Evolutionary conservation across 2,329 filamentous ascomycete species (phyloP).

Genomic region (Xylaria arbuscula): DNA sequence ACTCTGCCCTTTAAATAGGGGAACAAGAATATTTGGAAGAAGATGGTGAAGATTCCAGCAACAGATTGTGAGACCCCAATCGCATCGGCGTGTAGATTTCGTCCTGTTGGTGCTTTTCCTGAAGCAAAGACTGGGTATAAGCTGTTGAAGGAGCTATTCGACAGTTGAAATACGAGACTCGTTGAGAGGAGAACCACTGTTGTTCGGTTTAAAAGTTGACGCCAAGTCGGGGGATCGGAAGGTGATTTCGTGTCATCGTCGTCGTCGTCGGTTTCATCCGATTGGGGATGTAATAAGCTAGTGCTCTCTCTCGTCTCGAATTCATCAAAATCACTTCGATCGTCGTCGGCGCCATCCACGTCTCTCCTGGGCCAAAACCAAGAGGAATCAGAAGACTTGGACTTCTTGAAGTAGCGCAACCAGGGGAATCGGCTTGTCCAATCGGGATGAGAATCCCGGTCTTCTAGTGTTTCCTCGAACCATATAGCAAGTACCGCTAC

Average conservation of each 20-base stretch:
- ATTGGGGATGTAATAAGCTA: conserved; percentile 44
- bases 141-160: conserved; percentile 95
- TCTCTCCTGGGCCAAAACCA: conserved; percentile 44
- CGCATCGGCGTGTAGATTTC: conserved; percentile 77
- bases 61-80: conserved; percentile 89
- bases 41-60: conserved; percentile 84
- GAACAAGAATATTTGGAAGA: conserved; percentile 90
- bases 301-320: conserved; percentile 41
- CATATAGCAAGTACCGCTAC: conserved; percentile 80
- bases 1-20: conserved; percentile 79
- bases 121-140: conserved; percentile 94
- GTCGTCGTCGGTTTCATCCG: conserved; percentile 56
- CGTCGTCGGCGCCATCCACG: conserved; percentile 36
- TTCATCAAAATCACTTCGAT: conserved; percentile 42
- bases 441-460: conserved; percentile 42
- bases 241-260: conserved; percentile 55
- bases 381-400: conserved; percentile 41
- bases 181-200: conserved; percentile 84
- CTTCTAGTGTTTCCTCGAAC: conserved; percentile 87
- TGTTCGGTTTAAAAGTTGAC: conserved; percentile 78
- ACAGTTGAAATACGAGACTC: conserved; percentile 92
- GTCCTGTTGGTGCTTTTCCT: conserved; percentile 78
- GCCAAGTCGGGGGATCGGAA: conserved; percentile 61
- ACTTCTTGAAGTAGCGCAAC: conserved; percentile 45
- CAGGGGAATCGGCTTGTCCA: conserved; percentile 51